Evolutionary conservation across 345 rosid genomes (phyloP), one percentile per base, ranked within the genome.

Genomic region (Corchorus olitorius): DNA sequence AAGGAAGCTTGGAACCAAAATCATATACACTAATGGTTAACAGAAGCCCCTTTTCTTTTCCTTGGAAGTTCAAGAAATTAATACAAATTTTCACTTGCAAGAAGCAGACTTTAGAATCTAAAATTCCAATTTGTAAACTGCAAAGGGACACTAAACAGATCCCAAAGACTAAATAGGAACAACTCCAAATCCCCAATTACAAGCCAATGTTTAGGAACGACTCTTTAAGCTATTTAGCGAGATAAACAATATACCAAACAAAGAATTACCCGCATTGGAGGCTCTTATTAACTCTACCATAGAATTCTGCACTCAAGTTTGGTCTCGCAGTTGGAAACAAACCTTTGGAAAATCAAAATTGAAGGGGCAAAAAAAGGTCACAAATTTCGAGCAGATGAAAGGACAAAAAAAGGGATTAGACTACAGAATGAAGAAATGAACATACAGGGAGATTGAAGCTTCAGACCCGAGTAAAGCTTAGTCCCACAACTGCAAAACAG

Each of bases 401-500:
- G 43, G 43, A 27, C 19, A 45, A 39, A 48, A 20, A n/a, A 78
- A 72, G 70, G 13, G 43, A 43, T 41, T 58, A 58, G 19, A 58
- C 4, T 19, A 39, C 2, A 43, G 17, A 39, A 55, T 39, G 56
- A 22, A 70, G 48, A 64, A 81, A 83, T 60, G 65, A 81, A 59
- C 87, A 67, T 54, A 92, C 97, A 73, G 76, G 91, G 73, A 68
- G 93, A 88, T 59, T 89, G 93, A 81, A 88, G 90, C 86, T 85
- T 92, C 58, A 92, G 82, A 59, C 97, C 97, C 10, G 97, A 88
- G 65, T 87, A 88, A 58, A 88, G 86, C 88, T 83, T 89, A 81
- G 91, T 83, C 53, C 92, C 85, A 76, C 84, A 86, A 70, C 98
- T 92, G 90, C 79, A 75, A 82, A 81, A 39, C 43, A 39, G 43